Evolutionary conservation across 805 yeast genomes (phyloP), one percentile per base, ranked within the genome.

Genomic region (Candida fluviatilis): DNA sequence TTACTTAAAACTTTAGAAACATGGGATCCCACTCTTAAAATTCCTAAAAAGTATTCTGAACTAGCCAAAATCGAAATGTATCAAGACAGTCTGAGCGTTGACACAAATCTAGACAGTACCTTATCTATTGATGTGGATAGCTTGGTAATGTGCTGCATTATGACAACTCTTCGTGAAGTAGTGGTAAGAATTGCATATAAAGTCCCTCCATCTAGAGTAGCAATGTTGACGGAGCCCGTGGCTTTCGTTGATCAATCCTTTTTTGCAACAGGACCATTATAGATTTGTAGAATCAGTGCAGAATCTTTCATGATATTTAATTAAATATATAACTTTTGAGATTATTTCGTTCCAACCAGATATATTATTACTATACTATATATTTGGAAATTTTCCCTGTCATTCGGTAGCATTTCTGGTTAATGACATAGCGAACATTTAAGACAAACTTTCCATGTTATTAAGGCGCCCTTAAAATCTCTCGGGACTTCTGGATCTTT

Each of bases 401-500:
- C n/a, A n/a, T n/a, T n/a, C n/a, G n/a, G n/a, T n/a, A n/a, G n/a
- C n/a, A n/a, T n/a, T n/a, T n/a, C n/a, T n/a, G n/a, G n/a, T n/a
- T n/a, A n/a, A n/a, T n/a, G n/a, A n/a, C n/a, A n/a, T n/a, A n/a
- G n/a, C n/a, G n/a, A n/a, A n/a, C n/a, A n/a, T n/a, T n/a, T n/a
- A n/a, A n/a, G n/a, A n/a, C n/a, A n/a, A n/a, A n/a, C n/a, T n/a
- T n/a, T n/a, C n/a, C n/a, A n/a, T n/a, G n/a, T n/a, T n/a, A n/a
- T n/a, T n/a, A n/a, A n/a, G n/a, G n/a, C 24, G 10, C 24, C 6
- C 5, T 26, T 40, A 52, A 33, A 45, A 49, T 36, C 62, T 55
- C 41, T 50, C 62, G 35, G 72, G 70, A 16, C 71, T 65, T 49
- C 69, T 56, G 34, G 68, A 62, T 41, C 62, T 55, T 16, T 60